phyloP scores from a whole-genome alignment of 352 stramenopile species.

The Phytophthora hibernalis region DNA sequence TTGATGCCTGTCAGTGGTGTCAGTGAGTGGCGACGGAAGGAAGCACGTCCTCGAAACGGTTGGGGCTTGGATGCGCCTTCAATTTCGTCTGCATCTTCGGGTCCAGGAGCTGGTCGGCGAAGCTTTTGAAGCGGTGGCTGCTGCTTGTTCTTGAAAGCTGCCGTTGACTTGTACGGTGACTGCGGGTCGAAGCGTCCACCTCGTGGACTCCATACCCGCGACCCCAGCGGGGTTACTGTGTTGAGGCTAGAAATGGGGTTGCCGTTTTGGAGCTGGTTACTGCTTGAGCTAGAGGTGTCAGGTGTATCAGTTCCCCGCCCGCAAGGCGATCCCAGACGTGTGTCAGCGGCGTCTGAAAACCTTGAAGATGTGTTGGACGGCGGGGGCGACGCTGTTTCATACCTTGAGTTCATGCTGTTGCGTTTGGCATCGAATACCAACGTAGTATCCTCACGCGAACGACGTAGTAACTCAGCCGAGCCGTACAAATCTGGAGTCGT shows the following conservation, averaged over 20 bases:
- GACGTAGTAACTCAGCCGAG: constrained; percentile 31
- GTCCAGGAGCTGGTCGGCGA: constrained; percentile 21
- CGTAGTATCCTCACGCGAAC: constrained; percentile 32
- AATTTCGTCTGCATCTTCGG: constrained; percentile 16
- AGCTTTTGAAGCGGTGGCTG: constrained; percentile 17
- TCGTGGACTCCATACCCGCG: constrained; percentile 26
- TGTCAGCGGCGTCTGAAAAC: constrained; percentile 22
- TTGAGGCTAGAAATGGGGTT: constrained; percentile 9
- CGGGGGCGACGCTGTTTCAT: constrained; percentile 27
- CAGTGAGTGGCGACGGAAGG: constrained; percentile 25
- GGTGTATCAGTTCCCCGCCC: constrained; percentile 11
- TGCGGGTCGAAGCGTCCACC: constrained; percentile 29
- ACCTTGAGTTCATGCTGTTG: constrained; percentile 15
- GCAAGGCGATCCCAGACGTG: constrained; percentile 26
- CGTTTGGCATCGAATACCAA: constrained; percentile 23
- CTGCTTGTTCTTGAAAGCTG: constrained; percentile 23
- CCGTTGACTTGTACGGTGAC: constrained; percentile 38
- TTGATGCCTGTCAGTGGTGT: constrained; percentile 19
- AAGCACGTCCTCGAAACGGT: constrained; percentile 29
- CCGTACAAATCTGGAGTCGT: constrained; percentile 46
- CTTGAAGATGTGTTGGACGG: constrained; percentile 13
- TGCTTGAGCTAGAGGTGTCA: constrained; percentile 22
- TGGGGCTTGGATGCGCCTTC: constrained; percentile 8
- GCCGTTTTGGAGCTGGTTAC: constrained; percentile 26
- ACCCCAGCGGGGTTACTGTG: constrained; percentile 1